phyloP scores from a whole-genome alignment of 176 grass and related monocot genomes.

The Zea mays region DNA sequence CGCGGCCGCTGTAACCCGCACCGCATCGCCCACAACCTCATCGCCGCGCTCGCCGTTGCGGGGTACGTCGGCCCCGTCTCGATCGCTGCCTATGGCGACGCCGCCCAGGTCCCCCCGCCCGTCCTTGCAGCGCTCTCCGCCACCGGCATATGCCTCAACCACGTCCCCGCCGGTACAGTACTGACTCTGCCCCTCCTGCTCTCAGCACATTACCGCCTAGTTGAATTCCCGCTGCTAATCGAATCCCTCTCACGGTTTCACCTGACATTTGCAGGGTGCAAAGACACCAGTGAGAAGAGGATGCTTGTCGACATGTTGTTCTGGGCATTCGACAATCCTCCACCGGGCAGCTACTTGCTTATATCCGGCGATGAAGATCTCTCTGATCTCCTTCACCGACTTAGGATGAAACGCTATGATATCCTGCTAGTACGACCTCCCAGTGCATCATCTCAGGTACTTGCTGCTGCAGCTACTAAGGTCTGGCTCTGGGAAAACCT shows the following conservation, averaged over 20 bases:
- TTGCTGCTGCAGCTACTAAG: constrained; percentile 57
- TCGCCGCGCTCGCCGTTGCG: constrained; percentile 55
- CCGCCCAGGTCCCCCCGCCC: constrained; percentile 14
- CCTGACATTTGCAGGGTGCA: constrained; percentile 51
- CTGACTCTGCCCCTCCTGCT: not conserved
- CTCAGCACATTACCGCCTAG: not conserved
- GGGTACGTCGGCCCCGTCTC: constrained; percentile 63
- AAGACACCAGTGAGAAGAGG: constrained; percentile 86
- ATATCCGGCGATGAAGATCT: constrained; percentile 83
- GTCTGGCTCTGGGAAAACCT: constrained; percentile 79
- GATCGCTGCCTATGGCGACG: constrained; percentile 73
- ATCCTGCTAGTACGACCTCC: constrained; percentile 65
- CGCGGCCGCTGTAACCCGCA: constrained; percentile 54
- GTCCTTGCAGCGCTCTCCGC: constrained; percentile 63
- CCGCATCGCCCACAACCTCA: constrained; percentile 66
- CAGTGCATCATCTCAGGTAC: constrained; percentile 54
- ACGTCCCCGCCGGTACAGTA: constrained; percentile 76
- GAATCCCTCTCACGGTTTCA: not conserved
- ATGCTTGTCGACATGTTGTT: constrained; percentile 88
- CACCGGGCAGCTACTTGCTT: constrained; percentile 76
- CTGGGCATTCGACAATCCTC: constrained; percentile 80
- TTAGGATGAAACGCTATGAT: constrained; percentile 70
- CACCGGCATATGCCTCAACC: constrained; percentile 81
- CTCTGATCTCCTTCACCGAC: constrained; percentile 71
- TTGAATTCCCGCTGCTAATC: not conserved